Conservation (phyloP, 352 stramenopile species). For the Globisporangium nunn region DNA sequence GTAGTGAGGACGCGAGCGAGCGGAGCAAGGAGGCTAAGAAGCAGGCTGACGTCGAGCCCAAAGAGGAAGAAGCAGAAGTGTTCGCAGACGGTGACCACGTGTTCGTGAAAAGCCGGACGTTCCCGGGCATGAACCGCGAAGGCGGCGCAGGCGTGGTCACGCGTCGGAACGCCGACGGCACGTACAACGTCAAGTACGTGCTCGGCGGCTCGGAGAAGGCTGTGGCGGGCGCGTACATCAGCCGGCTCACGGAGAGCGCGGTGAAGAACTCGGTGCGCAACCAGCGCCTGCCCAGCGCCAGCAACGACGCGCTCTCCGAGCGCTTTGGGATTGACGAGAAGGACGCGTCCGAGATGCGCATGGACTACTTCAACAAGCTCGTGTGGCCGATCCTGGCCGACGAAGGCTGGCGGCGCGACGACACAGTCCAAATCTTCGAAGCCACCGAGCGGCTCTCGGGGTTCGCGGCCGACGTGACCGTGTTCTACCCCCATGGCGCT, state of each 20-base stretch:
- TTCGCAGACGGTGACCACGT: constrained; percentile 60
- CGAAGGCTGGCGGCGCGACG: constrained; percentile 58
- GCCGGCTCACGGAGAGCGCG: constrained; percentile 55
- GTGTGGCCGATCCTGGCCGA: constrained; percentile 74
- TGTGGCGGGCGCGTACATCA: constrained; percentile 52
- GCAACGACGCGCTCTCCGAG: not conserved
- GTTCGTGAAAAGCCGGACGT: constrained; percentile 67
- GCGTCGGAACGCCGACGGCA: constrained; percentile 48
- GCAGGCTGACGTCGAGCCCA: not conserved
- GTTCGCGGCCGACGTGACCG: constrained; percentile 26
- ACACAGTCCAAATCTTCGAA: constrained; percentile 47
- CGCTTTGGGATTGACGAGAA: not conserved
- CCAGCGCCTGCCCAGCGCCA: constrained; percentile 5
- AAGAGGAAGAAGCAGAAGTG: not conserved
- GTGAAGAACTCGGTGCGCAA: constrained; percentile 78
- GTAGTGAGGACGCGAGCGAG: constrained; percentile 12
- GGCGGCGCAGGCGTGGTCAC: constrained; percentile 53
- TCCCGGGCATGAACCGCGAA: constrained; percentile 74
- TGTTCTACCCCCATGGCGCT: constrained; percentile 23
- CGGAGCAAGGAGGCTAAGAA: not conserved
- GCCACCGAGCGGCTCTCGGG: constrained; percentile 26
- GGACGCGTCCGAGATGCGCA: constrained; percentile 25
- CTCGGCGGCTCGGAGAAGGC: constrained; percentile 70
- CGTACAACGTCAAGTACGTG: constrained; percentile 83
- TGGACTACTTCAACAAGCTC: constrained; percentile 74